Evolutionary conservation across 768 basidiomycete species (phyloP).

Genomic region (Dentipellis sp.): DNA sequence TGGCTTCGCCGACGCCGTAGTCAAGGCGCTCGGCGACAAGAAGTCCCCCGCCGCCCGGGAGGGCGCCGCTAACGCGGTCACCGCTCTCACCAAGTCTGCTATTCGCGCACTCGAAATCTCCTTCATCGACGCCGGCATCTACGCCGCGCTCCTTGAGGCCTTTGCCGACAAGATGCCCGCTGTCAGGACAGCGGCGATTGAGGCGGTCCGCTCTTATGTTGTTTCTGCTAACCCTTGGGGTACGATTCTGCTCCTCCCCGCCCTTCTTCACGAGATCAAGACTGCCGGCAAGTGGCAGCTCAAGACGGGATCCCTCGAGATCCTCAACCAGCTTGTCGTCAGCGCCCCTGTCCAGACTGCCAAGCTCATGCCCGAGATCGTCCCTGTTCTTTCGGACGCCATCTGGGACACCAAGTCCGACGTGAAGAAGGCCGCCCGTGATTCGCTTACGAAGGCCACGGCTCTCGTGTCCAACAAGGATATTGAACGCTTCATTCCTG

Average conservation of each 20-base stretch:
- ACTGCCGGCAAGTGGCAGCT: conserved; percentile 96
- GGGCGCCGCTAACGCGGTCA: conserved; percentile 70
- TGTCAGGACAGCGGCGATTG: conserved; percentile 76
- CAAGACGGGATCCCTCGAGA: conserved; percentile 79
- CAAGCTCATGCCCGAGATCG: conserved; percentile 88
- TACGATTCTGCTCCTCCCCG: conserved; percentile 69
- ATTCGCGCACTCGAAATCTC: conserved; percentile 80
- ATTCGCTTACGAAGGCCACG: conserved; percentile 89
- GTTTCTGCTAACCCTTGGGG: conserved; percentile 86
- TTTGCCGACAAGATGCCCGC: conserved; percentile 94
- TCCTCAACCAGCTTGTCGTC: conserved; percentile 80
- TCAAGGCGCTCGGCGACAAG: conserved; percentile 91
- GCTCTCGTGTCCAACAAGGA: conserved; percentile 98
- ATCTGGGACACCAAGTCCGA: conserved; percentile 99
- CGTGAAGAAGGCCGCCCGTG: conserved; percentile 96
- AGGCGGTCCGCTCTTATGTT: conserved; percentile 71
- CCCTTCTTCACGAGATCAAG: conserved; percentile 88
- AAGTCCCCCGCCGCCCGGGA: conserved; percentile 89
- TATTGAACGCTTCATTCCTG: conserved; percentile 93
- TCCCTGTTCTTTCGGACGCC: conserved; percentile 88
- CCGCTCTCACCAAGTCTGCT: conserved; percentile 46
- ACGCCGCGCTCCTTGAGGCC: conserved; percentile 77
- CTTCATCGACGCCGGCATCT: conserved; percentile 82
- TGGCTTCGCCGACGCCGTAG: conserved; percentile 60
- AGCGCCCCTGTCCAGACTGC: conserved; percentile 78